phyloP scores from a whole-genome alignment of 306 rosid genomes.

The Dryas alaskensis region DNA sequence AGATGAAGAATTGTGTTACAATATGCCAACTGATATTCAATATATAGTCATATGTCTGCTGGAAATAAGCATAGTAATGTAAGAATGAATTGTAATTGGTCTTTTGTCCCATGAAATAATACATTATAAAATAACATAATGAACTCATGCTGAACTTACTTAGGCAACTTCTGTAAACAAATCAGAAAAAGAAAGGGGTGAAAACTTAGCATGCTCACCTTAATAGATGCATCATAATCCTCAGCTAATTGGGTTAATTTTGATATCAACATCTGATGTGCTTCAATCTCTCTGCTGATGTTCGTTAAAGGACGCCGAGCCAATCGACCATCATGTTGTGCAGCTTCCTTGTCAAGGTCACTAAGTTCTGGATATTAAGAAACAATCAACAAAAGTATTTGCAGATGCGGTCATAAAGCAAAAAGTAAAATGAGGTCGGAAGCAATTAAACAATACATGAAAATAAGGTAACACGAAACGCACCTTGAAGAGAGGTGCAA shows the following conservation, averaged over 20 bases:
- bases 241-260: conserved; percentile 37
- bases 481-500: conserved; percentile 55
- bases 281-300: conserved; percentile 53
- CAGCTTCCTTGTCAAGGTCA: conserved; percentile 54
- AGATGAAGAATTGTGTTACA: background rate
- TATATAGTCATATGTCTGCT: background rate
- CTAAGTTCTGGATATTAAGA: conserved; percentile 50
- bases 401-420: conserved; percentile 13
- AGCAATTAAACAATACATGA: background rate
- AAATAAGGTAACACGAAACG: background rate
- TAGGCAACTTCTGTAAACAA: too few relatives aligned
- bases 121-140: background rate
- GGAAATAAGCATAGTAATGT: background rate
- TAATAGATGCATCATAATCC: conserved; percentile 43
- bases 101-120: background rate
- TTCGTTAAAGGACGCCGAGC: conserved; percentile 59
- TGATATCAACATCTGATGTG: conserved; percentile 58
- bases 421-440: conserved; percentile 1
- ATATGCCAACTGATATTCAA: too few relatives aligned
- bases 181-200: background rate
- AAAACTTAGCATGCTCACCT: conserved; percentile 36
- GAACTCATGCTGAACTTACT: background rate
- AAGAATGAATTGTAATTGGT: background rate
- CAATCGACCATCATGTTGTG: conserved; percentile 67
- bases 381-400: conserved; percentile 21